These are phyloP conservation scores for Aspergillus carbonarius DNA, from an alignment of 2,329 filamentous ascomycete genomes.

Conservation along the genomic window DNA sequence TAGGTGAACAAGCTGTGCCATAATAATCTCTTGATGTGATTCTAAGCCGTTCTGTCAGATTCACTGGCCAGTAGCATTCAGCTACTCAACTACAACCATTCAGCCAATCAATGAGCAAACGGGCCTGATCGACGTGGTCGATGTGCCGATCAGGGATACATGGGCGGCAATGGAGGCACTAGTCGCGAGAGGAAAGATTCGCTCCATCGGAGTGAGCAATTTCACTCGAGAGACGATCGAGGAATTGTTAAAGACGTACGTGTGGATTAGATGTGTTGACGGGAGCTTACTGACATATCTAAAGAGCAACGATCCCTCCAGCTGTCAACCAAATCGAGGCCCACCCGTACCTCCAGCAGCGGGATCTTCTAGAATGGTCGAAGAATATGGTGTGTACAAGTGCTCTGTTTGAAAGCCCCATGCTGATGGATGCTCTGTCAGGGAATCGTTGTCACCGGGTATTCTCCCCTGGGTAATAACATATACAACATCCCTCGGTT, in stretches of 20 bases:
- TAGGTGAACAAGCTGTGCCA: neutral
- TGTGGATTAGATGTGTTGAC: neutral
- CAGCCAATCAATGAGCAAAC: slow-evolving; percentile 20
- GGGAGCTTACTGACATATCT: neutral
- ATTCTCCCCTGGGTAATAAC: slow-evolving; percentile 49
- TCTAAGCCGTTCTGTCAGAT: slow-evolving; percentile 22
- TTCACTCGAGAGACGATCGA: slow-evolving; percentile 52
- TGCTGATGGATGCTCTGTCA: slow-evolving; percentile 26
- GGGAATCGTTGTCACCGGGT: slow-evolving; percentile 48
- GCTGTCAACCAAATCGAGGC: slow-evolving; percentile 33
- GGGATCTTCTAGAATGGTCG: slow-evolving; percentile 22
- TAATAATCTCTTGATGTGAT: neutral
- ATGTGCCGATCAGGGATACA: neutral
- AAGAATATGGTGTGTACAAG: slow-evolving; percentile 17
- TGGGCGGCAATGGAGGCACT: slow-evolving; percentile 55
- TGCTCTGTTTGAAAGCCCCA: neutral
- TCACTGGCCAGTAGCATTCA: slow-evolving; percentile 40
- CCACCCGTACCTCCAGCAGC: slow-evolving; percentile 34
- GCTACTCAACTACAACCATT: slow-evolving; percentile 16
- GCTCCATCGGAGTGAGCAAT: slow-evolving; percentile 71
- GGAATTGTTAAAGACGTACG: slow-evolving; percentile 33
- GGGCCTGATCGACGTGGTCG: neutral
- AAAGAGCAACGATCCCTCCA: slow-evolving; percentile 24
- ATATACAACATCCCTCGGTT: slow-evolving; percentile 20
- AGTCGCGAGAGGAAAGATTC: slow-evolving; percentile 56